phyloP scores from a whole-genome alignment of 805 yeast genomes.

The Lipomyces orientalis region DNA sequence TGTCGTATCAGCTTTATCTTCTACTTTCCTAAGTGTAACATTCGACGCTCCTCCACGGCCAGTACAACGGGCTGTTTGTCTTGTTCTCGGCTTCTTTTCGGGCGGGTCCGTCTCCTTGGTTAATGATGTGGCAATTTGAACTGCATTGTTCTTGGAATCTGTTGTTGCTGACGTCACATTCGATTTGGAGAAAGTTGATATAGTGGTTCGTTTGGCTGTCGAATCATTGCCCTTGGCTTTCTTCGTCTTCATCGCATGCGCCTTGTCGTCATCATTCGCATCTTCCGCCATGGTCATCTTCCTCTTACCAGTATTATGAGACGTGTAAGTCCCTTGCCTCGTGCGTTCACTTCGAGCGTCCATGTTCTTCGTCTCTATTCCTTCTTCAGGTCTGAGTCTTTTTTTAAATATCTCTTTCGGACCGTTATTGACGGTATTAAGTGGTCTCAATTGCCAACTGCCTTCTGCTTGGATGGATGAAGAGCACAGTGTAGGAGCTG shows the following conservation, averaged over 20 bases:
- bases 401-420: too few relatives aligned
- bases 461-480: too few relatives aligned
- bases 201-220: background rate
- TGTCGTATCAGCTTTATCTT: conserved; percentile 4
- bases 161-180: background rate
- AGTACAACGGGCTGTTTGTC: background rate
- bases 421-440: too few relatives aligned
- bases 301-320: conserved; percentile 4
- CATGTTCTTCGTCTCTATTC: background rate
- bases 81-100: conserved; percentile 3
- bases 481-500: too few relatives aligned
- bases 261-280: background rate
- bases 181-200: conserved; percentile 1
- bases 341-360: background rate
- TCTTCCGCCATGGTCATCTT: conserved; percentile 1
- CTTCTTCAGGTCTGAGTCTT: too few relatives aligned
- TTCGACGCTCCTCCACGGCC: conserved; percentile 8
- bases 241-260: conserved; percentile 1
- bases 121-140: background rate
- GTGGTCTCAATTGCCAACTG: too few relatives aligned
- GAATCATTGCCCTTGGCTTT: conserved; percentile 5
- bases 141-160: conserved; percentile 4
- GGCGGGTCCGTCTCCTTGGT: background rate
- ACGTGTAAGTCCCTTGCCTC: background rate
- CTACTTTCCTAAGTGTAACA: conserved; percentile 6